These are phyloP conservation scores for Oxytropis ochrocephala DNA, from an alignment of 306 rosid genomes.

Conservation along the genomic window DNA sequence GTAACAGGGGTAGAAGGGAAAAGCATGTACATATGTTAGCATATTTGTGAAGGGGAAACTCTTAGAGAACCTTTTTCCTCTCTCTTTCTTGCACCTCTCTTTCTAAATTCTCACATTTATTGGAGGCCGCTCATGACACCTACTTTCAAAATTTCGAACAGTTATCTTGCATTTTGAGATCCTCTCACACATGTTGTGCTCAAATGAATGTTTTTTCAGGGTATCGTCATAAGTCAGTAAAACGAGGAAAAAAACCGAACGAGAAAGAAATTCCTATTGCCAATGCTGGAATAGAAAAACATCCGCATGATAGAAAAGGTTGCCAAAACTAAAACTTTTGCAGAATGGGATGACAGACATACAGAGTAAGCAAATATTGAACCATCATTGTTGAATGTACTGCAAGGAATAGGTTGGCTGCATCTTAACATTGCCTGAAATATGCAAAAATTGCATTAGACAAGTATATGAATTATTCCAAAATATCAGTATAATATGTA, in stretches of 20 bases:
- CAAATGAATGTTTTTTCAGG: neutral
- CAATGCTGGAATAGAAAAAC: neutral
- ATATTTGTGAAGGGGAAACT: neutral
- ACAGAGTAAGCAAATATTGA: constrained; percentile 84
- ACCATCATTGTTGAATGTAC: constrained; percentile 84
- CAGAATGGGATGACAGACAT: constrained; percentile 18
- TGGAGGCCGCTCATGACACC: neutral
- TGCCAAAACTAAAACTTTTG: neutral
- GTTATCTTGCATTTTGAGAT: neutral
- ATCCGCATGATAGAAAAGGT: neutral
- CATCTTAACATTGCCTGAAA: constrained; percentile 88
- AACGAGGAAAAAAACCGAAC: neutral
- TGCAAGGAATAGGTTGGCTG: constrained; percentile 81
- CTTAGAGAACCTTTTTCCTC: neutral
- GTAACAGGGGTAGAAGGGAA: neutral
- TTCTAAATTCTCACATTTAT: neutral
- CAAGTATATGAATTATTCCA: constrained; percentile 1
- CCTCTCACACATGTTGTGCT: neutral
- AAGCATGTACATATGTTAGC: neutral
- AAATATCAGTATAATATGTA: neutral
- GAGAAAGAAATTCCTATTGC: constrained; percentile 5
- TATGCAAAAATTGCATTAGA: constrained; percentile 11
- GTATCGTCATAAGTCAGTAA: neutral
- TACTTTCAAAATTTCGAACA: neutral
- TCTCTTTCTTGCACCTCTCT: neutral